Base-by-base conservation (phyloP, 495 filamentous ascomycete species). In the Friedmanniomyces endolithicus region DNA sequence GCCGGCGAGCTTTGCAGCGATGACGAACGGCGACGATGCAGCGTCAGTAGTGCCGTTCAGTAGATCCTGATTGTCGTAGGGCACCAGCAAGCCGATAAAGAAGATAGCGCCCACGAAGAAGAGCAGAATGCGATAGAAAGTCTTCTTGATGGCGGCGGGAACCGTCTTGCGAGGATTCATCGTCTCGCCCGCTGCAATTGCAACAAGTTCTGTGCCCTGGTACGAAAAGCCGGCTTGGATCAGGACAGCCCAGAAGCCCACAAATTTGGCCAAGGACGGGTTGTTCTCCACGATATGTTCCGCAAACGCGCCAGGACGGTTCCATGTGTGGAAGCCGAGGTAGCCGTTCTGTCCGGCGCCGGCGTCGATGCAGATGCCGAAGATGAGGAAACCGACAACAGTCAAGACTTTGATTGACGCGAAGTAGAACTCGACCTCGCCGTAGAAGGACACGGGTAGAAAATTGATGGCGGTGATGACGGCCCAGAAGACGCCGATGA, bases 61-160 rank as follows among this genome's bases (percentile, higher is more conserved):
- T 11, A 70, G 54, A n/a, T 40, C 35, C n/a, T 50, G 14, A 56
- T 68, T 65, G 52, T 64, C 59, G 48, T 65, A 70, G 0, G 67
- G 67, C 16, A 78, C 73, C 39, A 78, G 71, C 2, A 83, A 72
- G 50, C 79, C 79, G 60, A 82, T 80, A 1, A 74, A 74, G 34
- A 83, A 68, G 2, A 74, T 73, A 11, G 70, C 76, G 19, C 80
- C 57, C 39, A 72, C 61, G 69, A 94, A 94, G 74, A 95, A 94
- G 71, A 94, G 78, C 51, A 84, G 66, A 64, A 95, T 87, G 48
- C 88, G 85, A 24, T 85, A 90, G 68, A 94, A 90, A 52, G 87
- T 86, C 52, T 87, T 80, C 41, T 83, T 83, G 11, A 83, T 83
- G 6, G 88, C 89, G 55, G 76, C 75, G 48, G 88, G 88, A 52